Evolutionary conservation across 2,329 filamentous ascomycete genomes (phyloP).

Genomic region (Diplodia corticola): DNA sequence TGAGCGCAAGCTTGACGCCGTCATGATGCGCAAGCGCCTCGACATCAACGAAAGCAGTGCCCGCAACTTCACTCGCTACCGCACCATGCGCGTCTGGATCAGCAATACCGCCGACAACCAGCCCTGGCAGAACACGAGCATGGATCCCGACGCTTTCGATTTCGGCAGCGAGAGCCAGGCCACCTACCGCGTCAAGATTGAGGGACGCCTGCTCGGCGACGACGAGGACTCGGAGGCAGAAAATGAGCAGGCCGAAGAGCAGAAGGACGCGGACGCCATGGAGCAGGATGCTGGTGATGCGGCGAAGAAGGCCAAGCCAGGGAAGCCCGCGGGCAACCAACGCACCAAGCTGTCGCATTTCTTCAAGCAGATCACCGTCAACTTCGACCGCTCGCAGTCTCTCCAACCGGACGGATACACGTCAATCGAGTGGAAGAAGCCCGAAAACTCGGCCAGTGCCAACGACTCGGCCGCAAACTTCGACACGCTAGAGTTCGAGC

Average conservation of each 20-base stretch:
- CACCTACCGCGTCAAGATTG: conserved; percentile 87
- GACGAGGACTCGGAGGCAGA: conserved; percentile 38
- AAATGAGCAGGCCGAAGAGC: conserved; percentile 27
- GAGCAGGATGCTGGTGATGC: conserved; percentile 57
- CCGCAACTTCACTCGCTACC: conserved; percentile 73
- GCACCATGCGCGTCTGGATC: conserved; percentile 89
- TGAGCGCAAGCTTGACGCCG: conserved; percentile 85
- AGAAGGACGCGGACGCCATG: conserved; percentile 55
- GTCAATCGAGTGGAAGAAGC: conserved; percentile 85
- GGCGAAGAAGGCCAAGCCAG: conserved; percentile 27
- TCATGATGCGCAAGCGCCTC: conserved; percentile 89
- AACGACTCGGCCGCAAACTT: conserved; percentile 70
- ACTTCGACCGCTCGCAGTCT: conserved; percentile 57
- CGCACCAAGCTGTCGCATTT: conserved; percentile 71
- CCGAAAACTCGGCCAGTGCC: conserved; percentile 56
- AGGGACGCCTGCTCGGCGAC: conserved; percentile 73
- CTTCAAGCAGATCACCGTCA: conserved; percentile 75
- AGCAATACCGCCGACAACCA: conserved; percentile 94
- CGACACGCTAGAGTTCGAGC: conserved; percentile 87
- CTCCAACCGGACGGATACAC: conserved; percentile 65
- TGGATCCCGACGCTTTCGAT: conserved; percentile 75
- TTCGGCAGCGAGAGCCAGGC: conserved; percentile 76
- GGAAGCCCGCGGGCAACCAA: conserved; percentile 30
- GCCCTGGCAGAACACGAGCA: conserved; percentile 76
- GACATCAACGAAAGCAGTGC: conserved; percentile 79